Percentiles rank a stretch among this genome's conserved stretches.
phyloP scores from a whole-genome alignment of 306 rosid genomes.

The Cyclanthera cordifolia region DNA sequence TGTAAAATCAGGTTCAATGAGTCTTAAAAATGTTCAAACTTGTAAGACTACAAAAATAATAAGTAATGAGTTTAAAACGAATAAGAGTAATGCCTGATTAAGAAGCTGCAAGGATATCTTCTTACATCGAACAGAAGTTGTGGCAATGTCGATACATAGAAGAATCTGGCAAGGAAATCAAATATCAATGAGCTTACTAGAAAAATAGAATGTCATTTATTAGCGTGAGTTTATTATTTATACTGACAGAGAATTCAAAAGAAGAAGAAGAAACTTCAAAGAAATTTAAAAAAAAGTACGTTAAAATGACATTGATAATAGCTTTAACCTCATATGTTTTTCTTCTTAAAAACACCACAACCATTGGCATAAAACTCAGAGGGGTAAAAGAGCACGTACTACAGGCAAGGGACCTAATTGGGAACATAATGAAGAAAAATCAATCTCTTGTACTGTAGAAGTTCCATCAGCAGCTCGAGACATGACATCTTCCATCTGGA shows the following conservation, averaged over 20 bases:
- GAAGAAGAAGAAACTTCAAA: too few species aligned
- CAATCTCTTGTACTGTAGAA: conserved; percentile 54
- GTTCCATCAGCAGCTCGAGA: conserved; percentile 50
- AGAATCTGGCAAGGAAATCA: conserved; percentile 62
- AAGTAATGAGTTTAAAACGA: neutral
- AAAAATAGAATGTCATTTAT: conserved; percentile 7
- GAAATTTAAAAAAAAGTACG: too few species aligned
- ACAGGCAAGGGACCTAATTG: conserved; percentile 86
- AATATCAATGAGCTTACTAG: conserved; percentile 25
- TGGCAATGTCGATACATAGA: conserved; percentile 87
- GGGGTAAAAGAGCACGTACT: conserved; percentile 39
- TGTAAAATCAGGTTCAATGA: neutral
- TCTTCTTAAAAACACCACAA: neutral
- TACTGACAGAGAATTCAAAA: too few species aligned
- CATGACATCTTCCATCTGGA: conserved; percentile 77
- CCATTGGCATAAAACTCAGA: neutral
- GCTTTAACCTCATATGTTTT: neutral
- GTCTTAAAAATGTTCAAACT: neutral
- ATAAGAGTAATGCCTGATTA: conserved; percentile 57
- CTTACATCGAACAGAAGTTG: conserved; percentile 81
- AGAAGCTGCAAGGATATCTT: conserved; percentile 75
- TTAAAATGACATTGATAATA: neutral
- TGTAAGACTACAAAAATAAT: neutral
- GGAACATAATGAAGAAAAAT: conserved; percentile 73
- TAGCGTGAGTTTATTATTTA: neutral